phyloP scores from a whole-genome alignment of 2,329 filamentous ascomycete genomes.

The Aspergillus clavatus region DNA sequence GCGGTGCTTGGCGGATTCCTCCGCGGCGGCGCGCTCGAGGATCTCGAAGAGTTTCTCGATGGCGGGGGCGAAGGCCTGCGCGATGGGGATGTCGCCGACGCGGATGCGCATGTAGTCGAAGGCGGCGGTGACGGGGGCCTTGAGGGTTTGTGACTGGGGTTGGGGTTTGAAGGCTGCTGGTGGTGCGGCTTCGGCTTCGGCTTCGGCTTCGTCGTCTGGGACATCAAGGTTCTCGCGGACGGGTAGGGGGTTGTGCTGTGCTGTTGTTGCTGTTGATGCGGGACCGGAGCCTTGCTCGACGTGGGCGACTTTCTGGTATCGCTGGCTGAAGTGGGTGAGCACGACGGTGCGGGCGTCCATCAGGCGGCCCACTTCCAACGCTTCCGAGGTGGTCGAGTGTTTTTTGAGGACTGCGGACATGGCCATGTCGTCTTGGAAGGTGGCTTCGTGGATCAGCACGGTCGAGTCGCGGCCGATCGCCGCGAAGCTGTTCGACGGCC shows the following conservation, averaged over 20 bases:
- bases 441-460: constrained; percentile 89
- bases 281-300: constrained; percentile 29
- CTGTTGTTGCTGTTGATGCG: constrained; percentile 2
- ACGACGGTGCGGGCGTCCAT: constrained; percentile 80
- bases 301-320: constrained; percentile 72
- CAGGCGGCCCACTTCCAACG: constrained; percentile 65
- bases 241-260: constrained; percentile 1
- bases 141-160: background rate
- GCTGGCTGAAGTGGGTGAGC: constrained; percentile 91
- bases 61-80: constrained; percentile 55
- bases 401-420: constrained; percentile 81
- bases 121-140: constrained; percentile 48
- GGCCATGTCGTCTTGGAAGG: constrained; percentile 80
- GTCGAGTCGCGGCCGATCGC: constrained; percentile 68
- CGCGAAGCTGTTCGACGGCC: constrained; percentile 68
- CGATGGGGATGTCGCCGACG: constrained; percentile 53
- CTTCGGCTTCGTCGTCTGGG: constrained; percentile 25
- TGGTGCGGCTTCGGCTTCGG: constrained; percentile 7
- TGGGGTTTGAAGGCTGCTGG: constrained; percentile 3
- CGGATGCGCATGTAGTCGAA: constrained; percentile 63
- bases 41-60: constrained; percentile 50
- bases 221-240: constrained; percentile 17
- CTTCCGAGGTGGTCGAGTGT: constrained; percentile 84
- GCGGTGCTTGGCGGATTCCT: constrained; percentile 23
- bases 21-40: constrained; percentile 28